Base-by-base conservation (phyloP, 148 eudicot genomes). In the Rhododendron kiyosumense region DNA sequence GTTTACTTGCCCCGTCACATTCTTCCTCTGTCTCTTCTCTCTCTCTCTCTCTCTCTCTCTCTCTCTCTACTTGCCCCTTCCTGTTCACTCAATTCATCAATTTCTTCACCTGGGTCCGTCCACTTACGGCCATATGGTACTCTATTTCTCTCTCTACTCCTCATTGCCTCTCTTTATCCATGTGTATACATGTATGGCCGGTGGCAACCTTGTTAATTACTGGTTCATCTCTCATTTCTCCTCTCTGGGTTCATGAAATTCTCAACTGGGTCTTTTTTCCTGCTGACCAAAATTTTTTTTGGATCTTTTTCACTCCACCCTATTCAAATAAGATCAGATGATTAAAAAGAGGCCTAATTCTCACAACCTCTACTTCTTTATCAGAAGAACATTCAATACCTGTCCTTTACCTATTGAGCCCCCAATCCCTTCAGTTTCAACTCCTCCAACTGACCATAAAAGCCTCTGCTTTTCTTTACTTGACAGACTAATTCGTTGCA, bases 371-470 rank as follows among this genome's bases (percentile, higher is more conserved):
- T 14, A 34, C 78, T 74, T 74, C 78, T 32, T 74, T 74, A 74
- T 74, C 78, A 34, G 78, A 74, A 74, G 78, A 74, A 2, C 43
- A 32, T 74, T 74, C 78, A 74, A 74, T 74, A 74, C 78, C 78
- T 74, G 78, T 74, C 78, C 78, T 74, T 17, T 74, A 74, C 78
- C 78, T 74, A 34, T 74, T 74, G 45, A 74, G 34, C 43, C 45
- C 24, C 20, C 30, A 32, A 15, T 74, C 3, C 78, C 78, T 34
- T 30, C 78, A 74, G 43, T 32, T 74, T 34, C 78, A 15, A 74
- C 43, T 74, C 15, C 24, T 32, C 41, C 20, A 34, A 34, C 9
- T 5, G 78, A 76, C 79, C 79, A 76, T 45, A 76, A 41, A 76
- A 41, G 13, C 9, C 49, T 76, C 46, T 76, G 79, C 79, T 22